These are phyloP conservation scores for Ogataea methanolica DNA, from an alignment of 805 yeast species.

Conservation along the genomic window DNA sequence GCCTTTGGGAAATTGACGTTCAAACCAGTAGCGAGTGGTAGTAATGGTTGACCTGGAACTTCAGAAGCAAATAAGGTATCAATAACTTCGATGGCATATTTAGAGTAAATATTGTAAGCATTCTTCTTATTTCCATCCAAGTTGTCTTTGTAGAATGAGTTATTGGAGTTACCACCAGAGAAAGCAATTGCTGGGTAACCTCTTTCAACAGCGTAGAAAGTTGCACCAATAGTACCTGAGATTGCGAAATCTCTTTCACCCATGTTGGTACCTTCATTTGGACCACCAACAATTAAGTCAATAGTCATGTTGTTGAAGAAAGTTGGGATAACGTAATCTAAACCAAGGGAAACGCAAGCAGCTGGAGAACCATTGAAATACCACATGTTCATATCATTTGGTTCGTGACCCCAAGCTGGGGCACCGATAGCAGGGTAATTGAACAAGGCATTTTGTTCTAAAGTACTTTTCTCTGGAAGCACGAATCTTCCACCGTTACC, in stretches of 20 bases:
- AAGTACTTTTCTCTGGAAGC: slow-evolving; percentile 34
- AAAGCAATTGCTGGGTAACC: slow-evolving; percentile 47
- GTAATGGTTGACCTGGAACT: slow-evolving; percentile 33
- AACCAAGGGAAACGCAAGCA: slow-evolving; percentile 44
- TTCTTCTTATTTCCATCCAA: slow-evolving; percentile 37
- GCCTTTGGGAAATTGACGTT: slow-evolving; percentile 47
- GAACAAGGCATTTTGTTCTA: slow-evolving; percentile 44
- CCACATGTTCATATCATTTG: slow-evolving; percentile 39
- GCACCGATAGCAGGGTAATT: slow-evolving; percentile 42
- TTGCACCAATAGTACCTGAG: slow-evolving; percentile 51
- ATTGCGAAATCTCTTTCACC: slow-evolving; percentile 39
- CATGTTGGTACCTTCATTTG: slow-evolving; percentile 47
- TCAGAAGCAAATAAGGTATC: slow-evolving; percentile 33
- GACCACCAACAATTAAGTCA: slow-evolving; percentile 49
- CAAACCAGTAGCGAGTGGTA: slow-evolving; percentile 42
- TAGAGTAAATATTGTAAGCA: slow-evolving; percentile 42
- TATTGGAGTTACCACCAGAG: slow-evolving; percentile 46
- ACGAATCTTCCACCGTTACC: slow-evolving; percentile 55
- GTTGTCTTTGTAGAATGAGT: slow-evolving; percentile 44
- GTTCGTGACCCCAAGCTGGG: slow-evolving; percentile 54
- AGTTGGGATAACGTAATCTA: slow-evolving; percentile 43
- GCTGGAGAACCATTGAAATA: slow-evolving; percentile 56
- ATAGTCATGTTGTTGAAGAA: slow-evolving; percentile 38
- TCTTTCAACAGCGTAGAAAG: slow-evolving; percentile 43
- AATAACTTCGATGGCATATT: slow-evolving; percentile 36